Conservation (phyloP, 2,329 filamentous ascomycete genomes). For the Nectriaceae sp. region DNA sequence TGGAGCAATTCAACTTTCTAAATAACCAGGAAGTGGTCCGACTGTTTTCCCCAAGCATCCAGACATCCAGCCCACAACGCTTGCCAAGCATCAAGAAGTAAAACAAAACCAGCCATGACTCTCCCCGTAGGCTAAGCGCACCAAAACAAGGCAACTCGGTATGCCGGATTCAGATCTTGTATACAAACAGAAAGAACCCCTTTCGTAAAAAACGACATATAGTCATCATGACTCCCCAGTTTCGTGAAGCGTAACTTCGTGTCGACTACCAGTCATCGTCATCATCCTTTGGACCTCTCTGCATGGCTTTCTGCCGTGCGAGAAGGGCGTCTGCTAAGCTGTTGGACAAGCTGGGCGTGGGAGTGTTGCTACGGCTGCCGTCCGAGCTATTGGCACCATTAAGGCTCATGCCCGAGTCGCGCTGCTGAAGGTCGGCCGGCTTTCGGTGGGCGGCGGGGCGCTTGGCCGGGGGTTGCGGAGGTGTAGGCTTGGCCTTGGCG, state of each 20-base stretch:
- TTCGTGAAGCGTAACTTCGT: constrained; percentile 28
- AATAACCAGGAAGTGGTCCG: constrained; percentile 3
- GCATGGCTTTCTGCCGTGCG: constrained; percentile 76
- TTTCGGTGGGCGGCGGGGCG: constrained; percentile 74
- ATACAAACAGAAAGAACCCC: constrained; percentile 23
- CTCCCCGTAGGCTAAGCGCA: constrained; percentile 17
- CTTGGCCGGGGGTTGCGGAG: constrained; percentile 79
- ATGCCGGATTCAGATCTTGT: constrained; percentile 28
- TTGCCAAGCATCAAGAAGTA: constrained; percentile 19
- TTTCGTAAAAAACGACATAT: constrained; percentile 10
- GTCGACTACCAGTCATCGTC: constrained; percentile 67
- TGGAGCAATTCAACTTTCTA: constrained; percentile 19
- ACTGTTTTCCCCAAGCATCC: constrained; percentile 17
- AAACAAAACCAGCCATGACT: constrained; percentile 25
- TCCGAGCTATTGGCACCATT: constrained; percentile 57
- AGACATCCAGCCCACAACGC: constrained; percentile 18
- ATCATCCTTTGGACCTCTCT: constrained; percentile 62
- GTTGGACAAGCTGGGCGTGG: constrained; percentile 70
- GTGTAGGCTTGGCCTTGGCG: constrained; percentile 63
- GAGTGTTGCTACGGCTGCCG: constrained; percentile 69
- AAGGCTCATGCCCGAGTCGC: constrained; percentile 70
- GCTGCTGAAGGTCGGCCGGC: constrained; percentile 66
- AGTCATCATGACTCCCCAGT: background rate
- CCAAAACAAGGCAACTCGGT: constrained; percentile 15
- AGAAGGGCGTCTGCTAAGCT: constrained; percentile 79